phyloP scores from a whole-genome alignment of 2,329 filamentous ascomycete species.

The Epichloe sp. region DNA sequence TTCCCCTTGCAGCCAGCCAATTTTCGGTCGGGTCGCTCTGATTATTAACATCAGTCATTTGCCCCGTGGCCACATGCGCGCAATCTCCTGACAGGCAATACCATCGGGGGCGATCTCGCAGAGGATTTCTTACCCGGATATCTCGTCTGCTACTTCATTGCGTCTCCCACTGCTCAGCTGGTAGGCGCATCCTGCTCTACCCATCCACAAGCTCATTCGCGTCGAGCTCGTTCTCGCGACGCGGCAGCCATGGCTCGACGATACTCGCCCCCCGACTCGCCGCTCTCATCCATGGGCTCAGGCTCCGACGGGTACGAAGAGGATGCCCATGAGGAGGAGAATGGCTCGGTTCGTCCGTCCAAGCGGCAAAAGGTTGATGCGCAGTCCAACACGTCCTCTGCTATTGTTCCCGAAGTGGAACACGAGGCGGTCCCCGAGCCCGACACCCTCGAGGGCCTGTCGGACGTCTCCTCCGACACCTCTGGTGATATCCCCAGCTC shows the following conservation, averaged over 20 bases:
- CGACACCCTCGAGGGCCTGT: conserved; percentile 43
- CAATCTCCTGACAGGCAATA: background rate
- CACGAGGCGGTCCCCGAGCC: conserved; percentile 33
- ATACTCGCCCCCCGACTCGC: conserved; percentile 30
- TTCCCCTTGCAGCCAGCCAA: conserved; percentile 2
- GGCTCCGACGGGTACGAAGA: conserved; percentile 32
- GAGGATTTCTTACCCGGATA: too few species aligned
- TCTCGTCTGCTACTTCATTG: background rate
- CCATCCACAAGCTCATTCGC: background rate
- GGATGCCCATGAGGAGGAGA: conserved; percentile 29
- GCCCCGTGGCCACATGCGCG: background rate
- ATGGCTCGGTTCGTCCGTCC: conserved; percentile 26
- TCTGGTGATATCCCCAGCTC: conserved; percentile 72
- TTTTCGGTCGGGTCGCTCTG: background rate
- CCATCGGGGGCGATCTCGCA: background rate
- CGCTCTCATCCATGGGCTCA: conserved; percentile 33
- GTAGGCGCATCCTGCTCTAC: background rate
- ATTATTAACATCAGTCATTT: background rate
- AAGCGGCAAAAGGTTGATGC: conserved; percentile 35
- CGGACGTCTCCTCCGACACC: conserved; percentile 79
- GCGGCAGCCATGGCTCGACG: conserved; percentile 22
- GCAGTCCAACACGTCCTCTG: conserved; percentile 32
- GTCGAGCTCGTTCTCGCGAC: conserved; percentile 2
- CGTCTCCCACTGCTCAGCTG: background rate
- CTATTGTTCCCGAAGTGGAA: conserved; percentile 28